Base-by-base conservation (phyloP, 345 rosid species). In the Microthlaspi erraticum region DNA sequence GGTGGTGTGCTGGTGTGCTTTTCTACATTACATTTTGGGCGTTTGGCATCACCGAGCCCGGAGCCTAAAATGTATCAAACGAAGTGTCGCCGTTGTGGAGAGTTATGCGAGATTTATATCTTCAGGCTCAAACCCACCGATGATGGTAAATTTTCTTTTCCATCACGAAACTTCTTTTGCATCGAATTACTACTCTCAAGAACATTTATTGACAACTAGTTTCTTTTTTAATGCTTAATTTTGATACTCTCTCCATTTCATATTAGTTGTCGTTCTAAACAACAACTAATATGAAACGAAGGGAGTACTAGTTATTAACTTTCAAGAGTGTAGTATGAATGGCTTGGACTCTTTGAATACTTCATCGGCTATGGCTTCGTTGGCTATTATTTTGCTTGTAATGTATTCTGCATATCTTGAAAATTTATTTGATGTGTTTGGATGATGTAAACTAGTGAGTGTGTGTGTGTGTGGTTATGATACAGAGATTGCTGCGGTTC, bases 401-500 rank as follows among this genome's bases (percentile, higher is more conserved):
- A n/a, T n/a, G n/a, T n/a, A n/a, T n/a, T n/a, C n/a, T n/a, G n/a
- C n/a, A n/a, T n/a, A n/a, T n/a, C n/a, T n/a, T n/a, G n/a, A n/a
- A n/a, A n/a, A n/a, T n/a, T n/a, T 45, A 16, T 14, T 5, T 45
- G 20, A 14, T 44, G 8, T 32, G 34, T 48, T 48, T 19, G 12
- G 52, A 32, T 32, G 6, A 46, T 19, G 12, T 19, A 20, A 49
- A 46, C 33, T 33, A n/a, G n/a, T n/a, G n/a, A 45, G 53, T 61
- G 64, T 19, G 20, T 55, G 31, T 45, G 10, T 53, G 31, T 20
- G 37, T 54, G 19, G 31, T 66, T 53, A 53, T 32, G 45, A 33
- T 68, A 26, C 64, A 68, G 64, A 68, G 72, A 68, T 56, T 43
- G 55, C 44, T 19, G 64, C 64, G 13, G 64, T 44, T 44, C 54